Evolutionary conservation across 805 yeast species (phyloP).

Genomic region (Pichia scutulata): DNA sequence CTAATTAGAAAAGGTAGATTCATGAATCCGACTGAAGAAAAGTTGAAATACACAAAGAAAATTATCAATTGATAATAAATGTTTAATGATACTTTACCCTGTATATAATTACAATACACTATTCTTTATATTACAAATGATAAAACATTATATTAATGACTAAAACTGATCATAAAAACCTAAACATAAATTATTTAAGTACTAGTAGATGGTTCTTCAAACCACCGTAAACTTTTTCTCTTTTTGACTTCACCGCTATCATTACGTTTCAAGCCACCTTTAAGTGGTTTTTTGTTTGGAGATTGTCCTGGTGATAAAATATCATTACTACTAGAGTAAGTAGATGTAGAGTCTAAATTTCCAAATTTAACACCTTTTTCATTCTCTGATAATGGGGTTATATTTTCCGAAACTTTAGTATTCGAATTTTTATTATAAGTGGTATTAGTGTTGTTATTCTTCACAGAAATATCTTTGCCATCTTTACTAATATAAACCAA

Average conservation of each 20-base stretch:
- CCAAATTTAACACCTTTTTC: neutral
- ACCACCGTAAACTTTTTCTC: conserved; percentile 6
- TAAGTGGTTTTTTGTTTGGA: neutral
- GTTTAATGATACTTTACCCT: neutral
- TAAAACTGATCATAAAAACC: neutral
- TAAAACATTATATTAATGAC: neutral
- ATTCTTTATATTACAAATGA: neutral
- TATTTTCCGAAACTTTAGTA: neutral
- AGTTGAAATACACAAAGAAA: conserved; percentile 41
- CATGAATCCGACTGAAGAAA: conserved; percentile 36
- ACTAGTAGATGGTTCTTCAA: conserved; percentile 5
- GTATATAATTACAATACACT: neutral
- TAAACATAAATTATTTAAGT: neutral
- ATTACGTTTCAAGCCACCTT: neutral
- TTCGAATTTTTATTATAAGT: neutral
- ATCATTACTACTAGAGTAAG: neutral
- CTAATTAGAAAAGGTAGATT: conserved; percentile 38
- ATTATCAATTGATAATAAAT: conserved; percentile 13
- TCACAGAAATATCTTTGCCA: neutral
- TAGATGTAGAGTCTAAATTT: neutral
- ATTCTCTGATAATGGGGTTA: neutral
- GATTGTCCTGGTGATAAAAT: neutral
- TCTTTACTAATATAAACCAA: conserved; percentile 36
- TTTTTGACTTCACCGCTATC: neutral
- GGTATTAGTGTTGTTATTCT: neutral